These are phyloP conservation scores for Volutella citrinella DNA, from an alignment of 2,329 filamentous ascomycete genomes.

Conservation along the genomic window DNA sequence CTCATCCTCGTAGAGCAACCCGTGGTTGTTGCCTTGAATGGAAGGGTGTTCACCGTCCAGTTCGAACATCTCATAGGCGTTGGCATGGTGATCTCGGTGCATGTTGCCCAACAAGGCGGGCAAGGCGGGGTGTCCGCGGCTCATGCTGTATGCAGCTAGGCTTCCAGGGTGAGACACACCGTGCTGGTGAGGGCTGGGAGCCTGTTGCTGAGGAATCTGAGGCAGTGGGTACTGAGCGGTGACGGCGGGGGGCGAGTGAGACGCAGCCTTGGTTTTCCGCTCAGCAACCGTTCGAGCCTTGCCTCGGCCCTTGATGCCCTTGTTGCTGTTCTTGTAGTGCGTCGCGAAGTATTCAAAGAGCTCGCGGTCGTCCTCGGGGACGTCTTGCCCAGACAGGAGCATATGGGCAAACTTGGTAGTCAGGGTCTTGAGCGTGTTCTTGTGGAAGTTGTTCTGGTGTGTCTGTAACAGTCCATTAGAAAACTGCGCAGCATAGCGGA, in stretches of 20 bases:
- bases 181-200: constrained; percentile 18
- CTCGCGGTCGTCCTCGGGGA: constrained; percentile 68
- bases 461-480: constrained; percentile 49
- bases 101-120: constrained; percentile 25
- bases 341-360: constrained; percentile 80
- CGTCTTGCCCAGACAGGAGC: constrained; percentile 51
- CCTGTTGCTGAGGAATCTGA: constrained; percentile 23
- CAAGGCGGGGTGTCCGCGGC: constrained; percentile 24
- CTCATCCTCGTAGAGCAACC: constrained; percentile 44
- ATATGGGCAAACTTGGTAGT: constrained; percentile 64
- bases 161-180: constrained; percentile 26
- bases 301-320: constrained; percentile 94
- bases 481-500: too few relatives aligned
- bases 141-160: constrained; percentile 32
- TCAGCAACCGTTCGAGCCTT: constrained; percentile 68
- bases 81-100: constrained; percentile 28
- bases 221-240: constrained; percentile 24
- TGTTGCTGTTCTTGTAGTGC: constrained; percentile 98
- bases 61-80: constrained; percentile 45
- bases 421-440: constrained; percentile 65
- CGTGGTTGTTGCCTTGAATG: constrained; percentile 20
- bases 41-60: constrained; percentile 35
- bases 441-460: constrained; percentile 93
- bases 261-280: constrained; percentile 26
- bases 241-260: constrained; percentile 20